Evolutionary conservation across 2,329 filamentous ascomycete species (phyloP), one percentile per base, ranked within the genome.

Genomic region (Aureobasidium subglaciale): DNA sequence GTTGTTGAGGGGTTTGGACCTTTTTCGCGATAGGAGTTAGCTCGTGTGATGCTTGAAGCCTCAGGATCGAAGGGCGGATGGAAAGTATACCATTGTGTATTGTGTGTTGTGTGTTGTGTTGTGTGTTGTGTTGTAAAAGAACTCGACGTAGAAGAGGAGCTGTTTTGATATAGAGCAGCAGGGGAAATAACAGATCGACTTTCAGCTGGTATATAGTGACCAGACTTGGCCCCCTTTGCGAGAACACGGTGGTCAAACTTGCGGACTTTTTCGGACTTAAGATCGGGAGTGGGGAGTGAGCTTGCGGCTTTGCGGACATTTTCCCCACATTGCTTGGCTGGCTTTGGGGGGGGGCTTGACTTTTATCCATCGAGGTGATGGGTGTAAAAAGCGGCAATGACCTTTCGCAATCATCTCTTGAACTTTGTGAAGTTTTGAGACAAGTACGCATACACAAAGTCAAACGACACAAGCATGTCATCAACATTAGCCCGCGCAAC

Each of bases 1-100:
- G 85, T 77, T 93, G 89, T 72, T 89, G 82, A 63, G 86, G 88
- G 63, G 88, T 93, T 85, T 92, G 88, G 64, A 84, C 87, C 87
- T 90, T 66, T 56, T 27, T 9, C 6, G 1, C 3, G 15, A 3
- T 15, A 5, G n/a, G n/a, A n/a, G 10, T 48, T 13, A 48, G 45
- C 40, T 50, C 32, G 46, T 27, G 20, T 49, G 16, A n/a, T 41
- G 4, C 20, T 24, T 7, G 16, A 11, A 20, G 10, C 2, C 5
- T n/a, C n/a, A n/a, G n/a, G n/a, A n/a, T 20, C 2, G 37, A 13
- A 8, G 37, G 10, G 3, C n/a, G 8, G 42, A 6, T 8, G 10
- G n/a, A 3, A 16, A 11, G 18, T 34, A 2, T 49, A 49, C 45
- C 45, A 49, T 49, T 38, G 45, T 49, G 45, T 32, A 22, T 34